Evolutionary conservation across 2,329 filamentous ascomycete genomes (phyloP).

Genomic region (Lasiodiplodia citricola): DNA sequence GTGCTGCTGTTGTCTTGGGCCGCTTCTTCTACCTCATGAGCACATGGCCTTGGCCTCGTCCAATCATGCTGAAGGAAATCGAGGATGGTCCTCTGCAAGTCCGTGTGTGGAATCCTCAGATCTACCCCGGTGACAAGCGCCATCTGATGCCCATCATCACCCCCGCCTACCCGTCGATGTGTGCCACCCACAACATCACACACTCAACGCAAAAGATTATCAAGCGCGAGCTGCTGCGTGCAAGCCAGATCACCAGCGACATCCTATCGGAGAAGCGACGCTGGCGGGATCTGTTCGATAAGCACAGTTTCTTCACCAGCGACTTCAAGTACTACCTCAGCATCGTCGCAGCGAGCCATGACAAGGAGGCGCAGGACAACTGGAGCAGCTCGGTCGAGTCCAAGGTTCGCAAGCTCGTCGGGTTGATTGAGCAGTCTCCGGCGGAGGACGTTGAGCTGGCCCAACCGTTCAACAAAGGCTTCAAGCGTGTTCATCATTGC

Average conservation of each 20-base stretch:
- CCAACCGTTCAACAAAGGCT: constrained; percentile 91
- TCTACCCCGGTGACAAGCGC: constrained; percentile 79
- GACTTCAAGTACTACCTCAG: constrained; percentile 97
- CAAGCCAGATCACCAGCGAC: constrained; percentile 74
- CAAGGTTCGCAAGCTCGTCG: constrained; percentile 84
- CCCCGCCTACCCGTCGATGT: constrained; percentile 97
- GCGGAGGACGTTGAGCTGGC: constrained; percentile 75
- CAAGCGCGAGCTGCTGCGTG: constrained; percentile 79
- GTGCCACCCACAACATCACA: constrained; percentile 92
- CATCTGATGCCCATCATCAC: constrained; percentile 99
- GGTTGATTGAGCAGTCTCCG: constrained; percentile 78
- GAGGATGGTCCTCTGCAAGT: constrained; percentile 82
- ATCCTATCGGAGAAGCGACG: constrained; percentile 77
- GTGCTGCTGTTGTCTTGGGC: constrained; percentile 82
- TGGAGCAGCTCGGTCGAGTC: constrained; percentile 96
- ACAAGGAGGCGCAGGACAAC: constrained; percentile 80
- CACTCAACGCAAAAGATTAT: constrained; percentile 85
- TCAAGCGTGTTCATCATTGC: constrained; percentile 80
- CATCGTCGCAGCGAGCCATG: constrained; percentile 80
- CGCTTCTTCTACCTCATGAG: constrained; percentile 95
- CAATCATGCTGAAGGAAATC: constrained; percentile 87
- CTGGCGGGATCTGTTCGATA: constrained; percentile 88
- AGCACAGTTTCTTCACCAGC: constrained; percentile 90
- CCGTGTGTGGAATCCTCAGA: constrained; percentile 91
- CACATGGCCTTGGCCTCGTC: constrained; percentile 91